A percentile compares a stretch with the other conserved stretches of the same genome.
phyloP scores from a whole-genome alignment of 2,329 filamentous ascomycete species.

The Fusarium bactridioides region DNA sequence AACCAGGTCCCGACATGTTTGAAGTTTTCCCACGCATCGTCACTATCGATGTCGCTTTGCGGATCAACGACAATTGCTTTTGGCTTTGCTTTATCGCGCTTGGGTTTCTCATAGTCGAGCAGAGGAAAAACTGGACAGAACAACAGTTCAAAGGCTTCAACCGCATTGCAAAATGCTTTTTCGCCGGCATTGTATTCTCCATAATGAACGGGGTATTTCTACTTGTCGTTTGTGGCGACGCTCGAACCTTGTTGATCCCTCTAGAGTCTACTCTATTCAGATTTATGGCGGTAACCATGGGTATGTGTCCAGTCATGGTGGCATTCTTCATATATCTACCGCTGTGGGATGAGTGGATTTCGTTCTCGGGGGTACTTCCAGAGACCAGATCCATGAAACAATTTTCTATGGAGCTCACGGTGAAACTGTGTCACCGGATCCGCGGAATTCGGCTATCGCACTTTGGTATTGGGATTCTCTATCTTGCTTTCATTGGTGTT shows the following conservation, averaged over 20 bases:
- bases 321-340: neutral
- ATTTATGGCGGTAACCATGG: rapidly evolving
- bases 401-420: rapidly evolving
- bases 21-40: rapidly evolving
- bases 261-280: neutral
- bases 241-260: neutral
- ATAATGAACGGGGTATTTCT: neutral
- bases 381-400: rapidly evolving
- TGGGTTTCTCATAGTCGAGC: neutral
- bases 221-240: rapidly evolving
- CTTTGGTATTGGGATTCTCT: neutral
- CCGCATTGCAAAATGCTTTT: rapidly evolving
- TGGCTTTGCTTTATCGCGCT: neutral
- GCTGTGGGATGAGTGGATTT: rapidly evolving
- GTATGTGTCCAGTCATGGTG: neutral
- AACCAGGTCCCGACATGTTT: neutral
- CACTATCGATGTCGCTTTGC: neutral
- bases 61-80: neutral
- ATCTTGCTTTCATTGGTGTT: neutral
- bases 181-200: rapidly evolving
- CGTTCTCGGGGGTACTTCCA: neutral
- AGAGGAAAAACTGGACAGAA: rapidly evolving
- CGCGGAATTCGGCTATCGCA: neutral
- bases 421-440: neutral
- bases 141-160: neutral